phyloP scores from a whole-genome alignment of 495 filamentous ascomycete genomes.

The Chlorociboria aeruginascens region DNA sequence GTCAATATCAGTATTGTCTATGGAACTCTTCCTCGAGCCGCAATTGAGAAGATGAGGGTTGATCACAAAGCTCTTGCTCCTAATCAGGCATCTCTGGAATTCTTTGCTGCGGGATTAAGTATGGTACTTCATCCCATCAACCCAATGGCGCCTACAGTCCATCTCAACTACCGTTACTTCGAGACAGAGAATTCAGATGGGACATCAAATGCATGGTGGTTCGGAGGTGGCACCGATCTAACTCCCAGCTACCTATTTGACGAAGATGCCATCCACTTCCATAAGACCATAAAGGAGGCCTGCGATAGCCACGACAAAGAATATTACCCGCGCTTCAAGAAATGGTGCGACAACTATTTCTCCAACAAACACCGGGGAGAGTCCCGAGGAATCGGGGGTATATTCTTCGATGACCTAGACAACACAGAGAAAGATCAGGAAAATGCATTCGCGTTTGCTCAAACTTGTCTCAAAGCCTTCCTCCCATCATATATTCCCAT shows the following conservation, averaged over 20 bases:
- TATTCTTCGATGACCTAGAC: slow-evolving; percentile 98
- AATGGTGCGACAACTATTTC: slow-evolving; percentile 98
- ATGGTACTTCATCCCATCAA: slow-evolving; percentile 88
- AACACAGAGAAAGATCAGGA: slow-evolving; percentile 78
- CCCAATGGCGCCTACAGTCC: slow-evolving; percentile 93
- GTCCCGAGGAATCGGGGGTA: slow-evolving; percentile 82
- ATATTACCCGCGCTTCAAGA: slow-evolving; percentile 94
- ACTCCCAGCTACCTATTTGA: slow-evolving; percentile 93
- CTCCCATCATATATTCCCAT: slow-evolving; percentile 88
- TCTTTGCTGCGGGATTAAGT: slow-evolving; percentile 90
- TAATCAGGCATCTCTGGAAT: slow-evolving; percentile 55
- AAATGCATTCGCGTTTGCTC: slow-evolving; percentile 83
- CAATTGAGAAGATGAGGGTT: slow-evolving; percentile 85
- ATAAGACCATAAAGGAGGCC: slow-evolving; percentile 78
- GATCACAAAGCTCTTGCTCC: slow-evolving; percentile 86
- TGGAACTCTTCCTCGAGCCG: slow-evolving; percentile 75
- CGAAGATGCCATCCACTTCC: slow-evolving; percentile 95
- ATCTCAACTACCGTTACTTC: slow-evolving; percentile 98
- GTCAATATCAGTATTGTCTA: slow-evolving; percentile 94
- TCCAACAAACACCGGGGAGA: slow-evolving; percentile 83
- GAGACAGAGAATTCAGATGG: slow-evolving; percentile 75
- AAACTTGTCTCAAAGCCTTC: slow-evolving; percentile 74
- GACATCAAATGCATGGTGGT: slow-evolving; percentile 84
- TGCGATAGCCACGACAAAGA: slow-evolving; percentile 88
- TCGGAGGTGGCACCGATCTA: slow-evolving; percentile 87